Base-by-base conservation (phyloP, 2,329 filamentous ascomycete species). In the Epichloe uncinata region DNA sequence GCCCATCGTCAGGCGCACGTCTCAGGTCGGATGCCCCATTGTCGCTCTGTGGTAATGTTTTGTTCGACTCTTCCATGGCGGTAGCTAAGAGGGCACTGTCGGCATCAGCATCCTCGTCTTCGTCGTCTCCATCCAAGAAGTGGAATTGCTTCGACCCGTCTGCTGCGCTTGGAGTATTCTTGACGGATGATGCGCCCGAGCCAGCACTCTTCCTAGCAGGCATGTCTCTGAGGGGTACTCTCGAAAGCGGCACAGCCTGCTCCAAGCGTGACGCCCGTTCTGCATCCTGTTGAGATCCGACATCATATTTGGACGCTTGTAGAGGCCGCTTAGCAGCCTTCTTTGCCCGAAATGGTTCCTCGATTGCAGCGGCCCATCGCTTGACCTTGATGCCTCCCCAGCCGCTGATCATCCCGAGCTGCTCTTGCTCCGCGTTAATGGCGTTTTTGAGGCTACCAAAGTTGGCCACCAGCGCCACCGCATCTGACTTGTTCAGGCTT, bases 381-480 rank as follows among this genome's bases (percentile, higher is more conserved):
- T 85, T 84, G 20, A 96, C 88, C 67, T 98, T 98, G 70, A 87
- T 89, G 67, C 94, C 87, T 35, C 93, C 93, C 90, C 90, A 98
- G 1, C 93, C 93, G 33, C 83, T 78, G n/a, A 98, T 81, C 54
- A 87, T 71, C 13, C 82, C 80, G 36, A 98, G 77, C 65, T 95
- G 86, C 63, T 97, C 93, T 0, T 87, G 80, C 42, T 85, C 78
- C 2, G 89, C 91, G 64, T 96, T 96, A 52, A 97, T 74, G 0
- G 91, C 91, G 37, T 85, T 86, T 57, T 83, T 81, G 51, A 98
- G 69, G 56, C 87, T 95, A 22, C 93, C 93, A 70, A 97, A 98
- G 47, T 88, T 89, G 57, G 87, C 86, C 36, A 97, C 89, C 47
- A 98, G 69, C 30, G 87, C 85, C 9, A 96, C 81, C 0, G 93